These are phyloP conservation scores for Aspergillus bridgeri DNA, from an alignment of 495 filamentous ascomycete genomes.

Conservation along the genomic window DNA sequence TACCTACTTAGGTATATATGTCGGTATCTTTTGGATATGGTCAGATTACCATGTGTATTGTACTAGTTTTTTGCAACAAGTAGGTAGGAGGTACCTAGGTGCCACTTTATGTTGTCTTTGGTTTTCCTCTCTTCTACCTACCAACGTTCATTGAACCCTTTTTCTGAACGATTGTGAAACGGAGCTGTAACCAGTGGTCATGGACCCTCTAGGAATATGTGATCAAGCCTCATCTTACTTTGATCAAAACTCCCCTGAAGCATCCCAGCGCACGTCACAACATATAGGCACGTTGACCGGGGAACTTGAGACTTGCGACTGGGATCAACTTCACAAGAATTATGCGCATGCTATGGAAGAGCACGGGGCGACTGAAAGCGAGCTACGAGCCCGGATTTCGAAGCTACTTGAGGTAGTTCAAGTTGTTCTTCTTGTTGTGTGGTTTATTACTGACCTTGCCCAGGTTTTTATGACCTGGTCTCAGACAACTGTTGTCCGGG, in stretches of 20 bases:
- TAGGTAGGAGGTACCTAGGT: too few relatives aligned
- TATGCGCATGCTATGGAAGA: constrained; percentile 59
- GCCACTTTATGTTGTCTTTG: too few relatives aligned
- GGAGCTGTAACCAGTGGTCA: too few relatives aligned
- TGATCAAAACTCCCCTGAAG: not conserved
- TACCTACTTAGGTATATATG: too few relatives aligned
- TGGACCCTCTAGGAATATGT: too few relatives aligned
- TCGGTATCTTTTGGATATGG: too few relatives aligned
- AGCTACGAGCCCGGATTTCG: constrained; percentile 61
- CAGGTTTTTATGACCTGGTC: constrained; percentile 73
- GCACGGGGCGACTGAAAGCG: constrained; percentile 56
- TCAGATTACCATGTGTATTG: too few relatives aligned
- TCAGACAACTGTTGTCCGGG: constrained; percentile 58
- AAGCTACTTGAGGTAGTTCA: constrained; percentile 54
- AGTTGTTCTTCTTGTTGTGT: not conserved
- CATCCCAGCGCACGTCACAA: not conserved
- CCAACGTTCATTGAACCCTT: too few relatives aligned
- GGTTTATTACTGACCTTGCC: constrained; percentile 5
- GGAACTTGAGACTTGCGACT: constrained; percentile 51
- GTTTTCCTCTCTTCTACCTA: too few relatives aligned
- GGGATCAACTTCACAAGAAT: constrained; percentile 62
- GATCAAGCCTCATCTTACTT: not conserved
- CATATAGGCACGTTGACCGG: constrained; percentile 3
- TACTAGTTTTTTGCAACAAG: too few relatives aligned
- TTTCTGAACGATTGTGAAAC: too few relatives aligned